Conservation (phyloP, 768 basidiomycete species). For the Termitomyces sp. region DNA sequence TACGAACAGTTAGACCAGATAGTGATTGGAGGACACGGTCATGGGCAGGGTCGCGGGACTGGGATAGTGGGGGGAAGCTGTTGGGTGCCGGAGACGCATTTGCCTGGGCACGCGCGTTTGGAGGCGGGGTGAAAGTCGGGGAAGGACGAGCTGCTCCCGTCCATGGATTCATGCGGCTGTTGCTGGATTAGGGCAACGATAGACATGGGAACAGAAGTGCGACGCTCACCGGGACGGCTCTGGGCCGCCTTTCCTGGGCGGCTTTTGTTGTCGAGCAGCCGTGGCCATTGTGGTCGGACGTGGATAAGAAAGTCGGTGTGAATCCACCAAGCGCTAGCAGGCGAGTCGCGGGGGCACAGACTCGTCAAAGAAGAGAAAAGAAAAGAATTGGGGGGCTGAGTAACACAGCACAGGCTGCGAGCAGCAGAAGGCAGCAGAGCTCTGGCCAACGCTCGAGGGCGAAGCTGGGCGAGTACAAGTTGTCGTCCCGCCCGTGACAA, state of each 20-base stretch:
- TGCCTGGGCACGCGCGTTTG: slow-evolving; percentile 37
- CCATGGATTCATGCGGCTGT: slow-evolving; percentile 56
- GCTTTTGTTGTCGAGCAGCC: slow-evolving; percentile 62
- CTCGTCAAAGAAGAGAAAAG: not conserved
- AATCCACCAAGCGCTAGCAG: slow-evolving; percentile 26
- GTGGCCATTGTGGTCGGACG: slow-evolving; percentile 10
- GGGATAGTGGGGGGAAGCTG: no score
- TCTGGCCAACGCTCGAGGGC: not conserved
- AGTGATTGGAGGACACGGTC: slow-evolving; percentile 65
- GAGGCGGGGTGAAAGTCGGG: slow-evolving; percentile 68
- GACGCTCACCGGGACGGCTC: slow-evolving; percentile 53
- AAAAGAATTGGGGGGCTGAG: no score
- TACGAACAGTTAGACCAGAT: slow-evolving; percentile 68
- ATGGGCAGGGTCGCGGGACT: slow-evolving; percentile 27
- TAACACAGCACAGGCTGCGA: slow-evolving; percentile 3
- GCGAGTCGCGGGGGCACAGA: slow-evolving; percentile 26
- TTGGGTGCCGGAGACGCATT: no score
- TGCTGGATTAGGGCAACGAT: slow-evolving; percentile 25
- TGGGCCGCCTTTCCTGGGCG: slow-evolving; percentile 58
- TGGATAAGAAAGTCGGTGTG: no score
- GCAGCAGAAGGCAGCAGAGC: slow-evolving; percentile 8
- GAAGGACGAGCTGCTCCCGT: slow-evolving; percentile 58
- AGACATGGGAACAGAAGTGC: not conserved
- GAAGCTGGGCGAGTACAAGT: not conserved
- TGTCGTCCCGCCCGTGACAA: slow-evolving; percentile 12